These are phyloP conservation scores for Wickerhamomyces sydowiorum DNA, from an alignment of 805 yeast genomes.

Conservation along the genomic window DNA sequence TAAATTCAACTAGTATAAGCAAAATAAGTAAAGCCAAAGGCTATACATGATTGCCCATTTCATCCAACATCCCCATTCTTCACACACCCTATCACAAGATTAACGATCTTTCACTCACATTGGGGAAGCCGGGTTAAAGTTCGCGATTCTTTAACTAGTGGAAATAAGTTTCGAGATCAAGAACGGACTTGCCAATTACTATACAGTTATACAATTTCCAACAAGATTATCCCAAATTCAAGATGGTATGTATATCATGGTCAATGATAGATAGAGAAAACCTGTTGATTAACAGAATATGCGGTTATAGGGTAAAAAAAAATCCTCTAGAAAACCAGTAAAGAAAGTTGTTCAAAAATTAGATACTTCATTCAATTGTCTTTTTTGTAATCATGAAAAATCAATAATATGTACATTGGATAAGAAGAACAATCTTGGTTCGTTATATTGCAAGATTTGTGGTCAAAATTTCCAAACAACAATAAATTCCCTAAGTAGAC, in stretches of 20 bases:
- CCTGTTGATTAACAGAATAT: not conserved
- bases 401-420: slow-evolving; percentile 86
- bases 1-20: too few relatives aligned
- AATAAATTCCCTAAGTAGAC: slow-evolving; percentile 71
- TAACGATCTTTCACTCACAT: slow-evolving; percentile 1
- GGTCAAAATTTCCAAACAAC: slow-evolving; percentile 91
- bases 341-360: slow-evolving; percentile 73
- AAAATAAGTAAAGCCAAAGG: too few relatives aligned
- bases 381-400: slow-evolving; percentile 93
- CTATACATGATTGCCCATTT: too few relatives aligned
- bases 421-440: slow-evolving; percentile 79
- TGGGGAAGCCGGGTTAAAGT: slow-evolving; percentile 17
- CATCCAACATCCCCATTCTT: too few relatives aligned
- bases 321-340: slow-evolving; percentile 76
- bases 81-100: too few relatives aligned
- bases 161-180: too few relatives aligned
- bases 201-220: not conserved
- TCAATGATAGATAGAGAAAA: not conserved
- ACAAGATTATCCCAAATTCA: not conserved
- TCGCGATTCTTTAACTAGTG: not conserved
- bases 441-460: slow-evolving; percentile 84
- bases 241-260: slow-evolving; percentile 6
- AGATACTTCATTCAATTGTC: slow-evolving; percentile 81
- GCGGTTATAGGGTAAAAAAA: slow-evolving; percentile 90
- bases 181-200: too few relatives aligned